Evolutionary conservation across 805 yeast genomes (phyloP).

Genomic region (Wickerhamiella dianesei): DNA sequence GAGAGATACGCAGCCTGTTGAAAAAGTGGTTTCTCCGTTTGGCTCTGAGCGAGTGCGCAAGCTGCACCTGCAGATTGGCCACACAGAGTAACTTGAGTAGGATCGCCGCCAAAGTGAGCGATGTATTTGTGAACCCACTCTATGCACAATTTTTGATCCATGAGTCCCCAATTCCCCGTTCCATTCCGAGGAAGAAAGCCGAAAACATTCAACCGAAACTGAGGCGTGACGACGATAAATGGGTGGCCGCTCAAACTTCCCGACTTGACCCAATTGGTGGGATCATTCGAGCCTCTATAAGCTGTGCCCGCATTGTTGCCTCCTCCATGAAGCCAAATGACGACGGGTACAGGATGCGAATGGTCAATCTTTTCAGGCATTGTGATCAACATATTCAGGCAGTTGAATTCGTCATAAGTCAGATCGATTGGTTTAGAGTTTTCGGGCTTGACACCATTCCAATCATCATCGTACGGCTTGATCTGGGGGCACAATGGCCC

Average conservation of each 20-base stretch:
- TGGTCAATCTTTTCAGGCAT: slow-evolving; percentile 4
- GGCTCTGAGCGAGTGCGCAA: slow-evolving; percentile 24
- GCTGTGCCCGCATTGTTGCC: slow-evolving; percentile 26
- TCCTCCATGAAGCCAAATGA: slow-evolving; percentile 31
- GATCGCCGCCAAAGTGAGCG: slow-evolving; percentile 35
- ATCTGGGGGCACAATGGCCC: slow-evolving; percentile 17
- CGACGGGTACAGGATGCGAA: slow-evolving; percentile 22
- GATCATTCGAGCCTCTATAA: slow-evolving; percentile 20
- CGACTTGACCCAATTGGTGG: slow-evolving; percentile 18
- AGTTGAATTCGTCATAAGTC: slow-evolving; percentile 21
- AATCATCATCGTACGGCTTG: slow-evolving; percentile 14
- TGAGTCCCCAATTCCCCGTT: slow-evolving; percentile 30
- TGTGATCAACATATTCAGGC: slow-evolving; percentile 23
- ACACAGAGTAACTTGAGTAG: slow-evolving; percentile 30
- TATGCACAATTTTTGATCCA: slow-evolving; percentile 36
- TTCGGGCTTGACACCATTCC: slow-evolving; percentile 9
- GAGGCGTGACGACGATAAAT: slow-evolving; percentile 27
- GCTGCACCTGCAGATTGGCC: slow-evolving; percentile 39
- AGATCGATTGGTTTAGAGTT: slow-evolving; percentile 14
- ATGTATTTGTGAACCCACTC: slow-evolving; percentile 36
- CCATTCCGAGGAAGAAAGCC: slow-evolving; percentile 31
- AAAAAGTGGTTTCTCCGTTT: slow-evolving; percentile 14
- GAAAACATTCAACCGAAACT: slow-evolving; percentile 28
- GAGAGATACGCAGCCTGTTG: slow-evolving; percentile 20
- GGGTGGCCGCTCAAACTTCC: slow-evolving; percentile 18